Percentiles rank a stretch among this genome's conserved stretches.
Evolutionary conservation across 768 basidiomycete genomes (phyloP).

Genomic region (Mycena floridula): DNA sequence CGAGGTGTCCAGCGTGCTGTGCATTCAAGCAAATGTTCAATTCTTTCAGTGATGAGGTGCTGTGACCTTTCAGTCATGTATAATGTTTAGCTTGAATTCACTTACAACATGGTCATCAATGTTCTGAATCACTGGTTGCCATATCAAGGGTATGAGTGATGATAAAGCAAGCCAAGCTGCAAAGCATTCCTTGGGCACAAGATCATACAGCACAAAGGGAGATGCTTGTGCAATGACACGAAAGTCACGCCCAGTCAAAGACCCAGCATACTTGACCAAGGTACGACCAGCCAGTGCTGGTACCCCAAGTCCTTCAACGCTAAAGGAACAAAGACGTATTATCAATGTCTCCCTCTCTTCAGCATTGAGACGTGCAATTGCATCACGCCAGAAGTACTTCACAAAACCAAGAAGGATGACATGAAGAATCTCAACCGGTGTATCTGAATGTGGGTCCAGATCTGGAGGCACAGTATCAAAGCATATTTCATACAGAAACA

Average conservation of each 20-base stretch:
- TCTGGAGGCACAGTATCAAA: conserved; percentile 15
- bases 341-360: conserved; percentile 19
- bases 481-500: background rate
- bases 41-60: conserved; percentile 18
- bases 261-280: conserved; percentile 30
- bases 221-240: conserved; percentile 26
- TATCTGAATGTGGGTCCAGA: conserved; percentile 35
- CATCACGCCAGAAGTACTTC: conserved; percentile 44
- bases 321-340: conserved; percentile 20
- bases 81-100: conserved; percentile 3
- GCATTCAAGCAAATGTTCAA: conserved; percentile 28
- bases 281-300: conserved; percentile 21
- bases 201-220: conserved; percentile 29
- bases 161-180: conserved; percentile 28
- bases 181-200: conserved; percentile 20
- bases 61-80: conserved; percentile 5
- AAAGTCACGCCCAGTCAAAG: conserved; percentile 30
- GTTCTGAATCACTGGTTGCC: conserved; percentile 31
- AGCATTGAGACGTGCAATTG: conserved; percentile 17
- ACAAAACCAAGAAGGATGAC: conserved; percentile 32
- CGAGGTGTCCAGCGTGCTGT: conserved; percentile 20
- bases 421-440: conserved; percentile 27
- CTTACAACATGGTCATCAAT: conserved; percentile 27
- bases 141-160: conserved; percentile 28
- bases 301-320: conserved; percentile 27